Conservation (phyloP, 257 asterid genomes). For the Plantago major region DNA sequence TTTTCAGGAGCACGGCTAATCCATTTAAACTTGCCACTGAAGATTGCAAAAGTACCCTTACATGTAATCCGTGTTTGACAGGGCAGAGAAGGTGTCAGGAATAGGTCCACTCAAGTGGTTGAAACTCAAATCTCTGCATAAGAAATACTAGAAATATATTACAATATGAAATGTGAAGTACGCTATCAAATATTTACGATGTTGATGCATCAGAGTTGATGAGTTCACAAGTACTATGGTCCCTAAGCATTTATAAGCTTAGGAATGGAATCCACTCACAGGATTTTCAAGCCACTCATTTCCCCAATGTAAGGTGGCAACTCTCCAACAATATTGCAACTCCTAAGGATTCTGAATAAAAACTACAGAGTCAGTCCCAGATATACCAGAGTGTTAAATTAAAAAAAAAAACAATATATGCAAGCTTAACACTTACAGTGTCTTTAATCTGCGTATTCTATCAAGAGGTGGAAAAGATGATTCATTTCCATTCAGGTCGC, state of each 20-base stretch:
- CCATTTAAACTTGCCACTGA: background rate
- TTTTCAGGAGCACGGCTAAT: background rate
- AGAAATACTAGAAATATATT: background rate
- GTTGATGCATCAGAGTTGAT: background rate
- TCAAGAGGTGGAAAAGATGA: constrained; percentile 46
- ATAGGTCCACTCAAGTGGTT: constrained; percentile 62
- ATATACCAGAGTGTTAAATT: background rate
- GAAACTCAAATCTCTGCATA: constrained; percentile 68
- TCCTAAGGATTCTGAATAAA: constrained; percentile 53
- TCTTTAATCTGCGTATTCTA: constrained; percentile 24
- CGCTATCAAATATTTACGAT: background rate
- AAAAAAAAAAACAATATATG: background rate
- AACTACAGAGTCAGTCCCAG: too few species aligned
- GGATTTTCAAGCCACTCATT: constrained; percentile 32
- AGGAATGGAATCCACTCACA: constrained; percentile 40
- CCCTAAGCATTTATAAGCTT: background rate
- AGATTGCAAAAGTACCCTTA: constrained; percentile 24
- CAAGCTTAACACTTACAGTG: constrained; percentile 40
- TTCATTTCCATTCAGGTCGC: constrained; percentile 58
- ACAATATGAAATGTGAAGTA: background rate
- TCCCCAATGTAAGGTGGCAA: constrained; percentile 43
- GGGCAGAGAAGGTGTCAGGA: constrained; percentile 28
- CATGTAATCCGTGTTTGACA: constrained; percentile 34
- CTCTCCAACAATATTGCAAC: constrained; percentile 56
- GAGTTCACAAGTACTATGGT: background rate